Evolutionary conservation across 1,139 yeast genomes (phyloP), one percentile per base, ranked within the genome.

Genomic region (Debaryomyces nepalensis): DNA sequence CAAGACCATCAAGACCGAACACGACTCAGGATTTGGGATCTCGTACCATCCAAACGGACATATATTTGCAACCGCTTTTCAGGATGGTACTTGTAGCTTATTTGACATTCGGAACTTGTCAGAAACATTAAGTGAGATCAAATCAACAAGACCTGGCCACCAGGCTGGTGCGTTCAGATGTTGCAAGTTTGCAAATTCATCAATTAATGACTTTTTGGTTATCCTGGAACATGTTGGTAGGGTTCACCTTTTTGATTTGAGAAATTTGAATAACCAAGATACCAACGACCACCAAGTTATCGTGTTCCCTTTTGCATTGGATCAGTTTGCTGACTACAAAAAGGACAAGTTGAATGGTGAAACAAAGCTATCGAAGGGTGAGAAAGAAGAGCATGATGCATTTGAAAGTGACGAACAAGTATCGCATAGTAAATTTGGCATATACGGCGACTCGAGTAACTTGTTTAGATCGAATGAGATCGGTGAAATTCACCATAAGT

Each of bases 201-300:
- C 61, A 20, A 72, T 84, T 19, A 90, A 84, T 54, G 96, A 90
- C 61, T 63, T 89, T 46, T 68, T 90, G 51, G 80, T 87, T 42
- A 71, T 90, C 2, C 79, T 87, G 41, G 97, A 90, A 59, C 96
- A 90, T 55, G 87, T 82, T 45, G 95, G 95, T 0, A 70, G 96
- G 42, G 87, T 90, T 2, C 97, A 90, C 64, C 70, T 89, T 40
- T 70, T 90, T 19, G 97, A 90, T 60, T 73, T 89, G 34, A 75
- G 96, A 45, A 80, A 84, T 54, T 77, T 82, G 53, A 70, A 73
- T 48, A 81, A 84, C 33, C 55, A 57, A 14, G 53, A 51, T 38
- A 51, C 52, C n/a, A 48, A 54, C 40, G 59, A 61, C 52, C 96
- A 87, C 56, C 95, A 87, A 58, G 89, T 90, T 26, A 72, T 89